These are phyloP conservation scores for Eutypella sp. DNA, from an alignment of 2,329 filamentous ascomycete genomes.

Conservation along the genomic window DNA sequence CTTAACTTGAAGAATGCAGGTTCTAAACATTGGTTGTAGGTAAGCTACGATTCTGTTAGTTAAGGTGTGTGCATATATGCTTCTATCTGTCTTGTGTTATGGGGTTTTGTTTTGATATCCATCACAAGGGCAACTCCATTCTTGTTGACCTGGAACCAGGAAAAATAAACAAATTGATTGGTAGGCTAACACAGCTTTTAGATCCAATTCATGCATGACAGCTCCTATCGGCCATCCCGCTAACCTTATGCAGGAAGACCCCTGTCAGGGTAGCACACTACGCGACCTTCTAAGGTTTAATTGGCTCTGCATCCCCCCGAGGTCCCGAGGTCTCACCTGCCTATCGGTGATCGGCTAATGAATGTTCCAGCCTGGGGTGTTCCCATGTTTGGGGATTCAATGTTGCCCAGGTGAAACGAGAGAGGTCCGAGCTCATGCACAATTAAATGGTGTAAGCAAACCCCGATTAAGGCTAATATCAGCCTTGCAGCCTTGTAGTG, in stretches of 20 bases:
- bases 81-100: too few relatives aligned
- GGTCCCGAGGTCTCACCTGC: background rate
- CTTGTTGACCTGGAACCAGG: background rate
- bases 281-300: background rate
- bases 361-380: background rate
- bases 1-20: too few relatives aligned
- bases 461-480: too few relatives aligned
- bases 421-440: too few relatives aligned
- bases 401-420: too few relatives aligned
- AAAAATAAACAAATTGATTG: background rate
- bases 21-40: too few relatives aligned
- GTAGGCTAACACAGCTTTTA: background rate
- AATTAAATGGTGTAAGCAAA: too few relatives aligned
- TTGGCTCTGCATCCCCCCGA: too few relatives aligned
- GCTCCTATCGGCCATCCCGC: background rate
- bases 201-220: background rate
- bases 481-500: background rate
- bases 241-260: background rate
- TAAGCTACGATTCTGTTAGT: too few relatives aligned
- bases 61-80: too few relatives aligned
- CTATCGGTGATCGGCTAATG: background rate
- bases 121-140: background rate
- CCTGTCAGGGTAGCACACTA: background rate
- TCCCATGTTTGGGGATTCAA: too few relatives aligned
- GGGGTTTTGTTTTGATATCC: slow-evolving; percentile 1